Conservation (phyloP, 345 rosid species). For the Bretschneidera sinensis region DNA sequence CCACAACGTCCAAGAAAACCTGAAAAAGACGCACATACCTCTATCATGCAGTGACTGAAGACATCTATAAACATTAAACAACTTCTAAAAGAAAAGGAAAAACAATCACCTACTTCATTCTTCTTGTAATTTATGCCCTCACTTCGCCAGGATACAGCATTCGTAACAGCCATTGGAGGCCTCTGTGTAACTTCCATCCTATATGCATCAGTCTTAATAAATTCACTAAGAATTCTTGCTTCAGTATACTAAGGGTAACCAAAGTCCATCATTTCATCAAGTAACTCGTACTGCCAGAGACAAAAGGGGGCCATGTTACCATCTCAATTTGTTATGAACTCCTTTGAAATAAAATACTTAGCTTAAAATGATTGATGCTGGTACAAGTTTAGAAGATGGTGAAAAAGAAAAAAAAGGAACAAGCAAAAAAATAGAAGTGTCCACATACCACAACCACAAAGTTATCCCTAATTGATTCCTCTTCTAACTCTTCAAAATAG, state of each 20-base stretch:
- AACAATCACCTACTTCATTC: slow-evolving; percentile 61
- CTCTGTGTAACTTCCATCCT: slow-evolving; percentile 93
- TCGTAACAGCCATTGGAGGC: slow-evolving; percentile 99
- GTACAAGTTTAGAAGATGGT: not conserved
- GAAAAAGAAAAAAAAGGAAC: not conserved
- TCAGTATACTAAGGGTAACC: slow-evolving; percentile 95
- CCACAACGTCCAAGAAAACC: slow-evolving; percentile 96
- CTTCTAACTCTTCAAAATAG: slow-evolving; percentile 94
- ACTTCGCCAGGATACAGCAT: slow-evolving; percentile 98
- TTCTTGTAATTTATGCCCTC: slow-evolving; percentile 90
- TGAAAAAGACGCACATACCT: slow-evolving; percentile 25
- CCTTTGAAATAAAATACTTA: not conserved
- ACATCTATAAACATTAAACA: slow-evolving; percentile 11
- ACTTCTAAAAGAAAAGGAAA: not conserved
- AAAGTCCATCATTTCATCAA: slow-evolving; percentile 99
- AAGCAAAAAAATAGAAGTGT: slow-evolving; percentile 10
- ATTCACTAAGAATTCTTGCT: slow-evolving; percentile 88
- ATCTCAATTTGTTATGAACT: not conserved
- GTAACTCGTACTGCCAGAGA: slow-evolving; percentile 81
- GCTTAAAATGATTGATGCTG: not conserved
- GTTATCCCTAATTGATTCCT: slow-evolving; percentile 95
- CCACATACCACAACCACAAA: slow-evolving; percentile 92
- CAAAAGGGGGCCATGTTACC: slow-evolving; percentile 17
- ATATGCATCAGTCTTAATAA: slow-evolving; percentile 96
- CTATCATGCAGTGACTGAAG: slow-evolving; percentile 13